phyloP scores from a whole-genome alignment of 225 moss, liverwort and hornwort species.

The Sphagnum contortum region DNA sequence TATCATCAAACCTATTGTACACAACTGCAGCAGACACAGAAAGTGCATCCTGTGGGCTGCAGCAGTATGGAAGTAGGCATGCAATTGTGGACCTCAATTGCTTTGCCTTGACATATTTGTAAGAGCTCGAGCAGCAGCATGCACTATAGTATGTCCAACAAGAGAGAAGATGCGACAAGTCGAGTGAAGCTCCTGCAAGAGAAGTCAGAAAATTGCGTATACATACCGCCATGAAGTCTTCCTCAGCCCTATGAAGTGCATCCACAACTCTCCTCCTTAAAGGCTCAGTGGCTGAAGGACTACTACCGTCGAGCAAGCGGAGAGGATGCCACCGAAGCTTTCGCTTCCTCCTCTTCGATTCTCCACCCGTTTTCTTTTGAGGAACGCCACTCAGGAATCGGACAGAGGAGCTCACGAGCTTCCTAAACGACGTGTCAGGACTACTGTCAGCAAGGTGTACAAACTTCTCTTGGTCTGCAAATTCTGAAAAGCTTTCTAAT shows the following conservation, averaged over 20 bases:
- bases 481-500: too few relatives aligned
- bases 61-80: too few relatives aligned
- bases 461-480: too few relatives aligned
- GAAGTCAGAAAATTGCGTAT: neutral
- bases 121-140: neutral
- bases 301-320: slow-evolving; percentile 42
- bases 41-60: too few relatives aligned
- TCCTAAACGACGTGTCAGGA: too few relatives aligned
- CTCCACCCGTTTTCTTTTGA: slow-evolving; percentile 16
- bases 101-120: too few relatives aligned
- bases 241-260: slow-evolving; percentile 71
- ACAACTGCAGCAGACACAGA: too few relatives aligned
- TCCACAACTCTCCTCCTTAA: slow-evolving; percentile 56
- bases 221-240: slow-evolving; percentile 80
- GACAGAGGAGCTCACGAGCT: slow-evolving; percentile 12
- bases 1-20: too few relatives aligned
- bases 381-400: slow-evolving; percentile 45
- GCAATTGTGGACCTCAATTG: too few relatives aligned
- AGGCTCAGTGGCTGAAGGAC: slow-evolving; percentile 44
- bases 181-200: neutral
- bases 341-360: slow-evolving; percentile 15
- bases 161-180: neutral
- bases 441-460: slow-evolving; percentile 4
- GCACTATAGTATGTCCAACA: neutral
- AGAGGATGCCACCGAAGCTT: slow-evolving; percentile 57